A percentile compares a stretch with the other conserved stretches of the same genome.
These are phyloP conservation scores for Kitagawia praeruptora DNA, from an alignment of 129 eudicot species.

Conservation along the genomic window DNA sequence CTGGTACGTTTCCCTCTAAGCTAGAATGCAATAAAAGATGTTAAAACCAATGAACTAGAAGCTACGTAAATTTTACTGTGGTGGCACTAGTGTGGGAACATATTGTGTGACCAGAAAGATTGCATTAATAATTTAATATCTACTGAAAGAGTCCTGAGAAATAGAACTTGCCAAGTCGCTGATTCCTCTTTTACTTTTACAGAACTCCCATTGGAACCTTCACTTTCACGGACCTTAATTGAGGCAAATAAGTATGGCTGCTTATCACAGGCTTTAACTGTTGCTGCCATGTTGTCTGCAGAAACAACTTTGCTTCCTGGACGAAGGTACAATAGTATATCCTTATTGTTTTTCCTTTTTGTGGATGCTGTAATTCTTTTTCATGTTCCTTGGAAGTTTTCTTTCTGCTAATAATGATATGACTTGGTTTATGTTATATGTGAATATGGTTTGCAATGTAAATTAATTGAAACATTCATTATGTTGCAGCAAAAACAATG, in stretches of 20 bases:
- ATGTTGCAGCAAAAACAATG: slow-evolving; percentile 51
- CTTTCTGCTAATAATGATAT: background rate
- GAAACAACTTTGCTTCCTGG: slow-evolving; percentile 85
- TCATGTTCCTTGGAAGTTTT: background rate
- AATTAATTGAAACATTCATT: background rate
- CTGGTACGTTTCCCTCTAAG: slow-evolving; percentile 38
- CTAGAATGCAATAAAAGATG: background rate
- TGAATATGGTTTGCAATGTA: background rate
- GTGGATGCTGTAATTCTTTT: slow-evolving; percentile 1
- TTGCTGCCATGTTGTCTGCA: slow-evolving; percentile 92
- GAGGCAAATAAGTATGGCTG: slow-evolving; percentile 87
- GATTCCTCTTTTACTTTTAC: slow-evolving; percentile 10
- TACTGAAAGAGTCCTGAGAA: slow-evolving; percentile 1
- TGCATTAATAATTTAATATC: background rate
- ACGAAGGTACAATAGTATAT: slow-evolving; percentile 38
- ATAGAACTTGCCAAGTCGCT: slow-evolving; percentile 1
- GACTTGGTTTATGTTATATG: background rate
- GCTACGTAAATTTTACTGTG: background rate
- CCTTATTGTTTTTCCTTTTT: background rate
- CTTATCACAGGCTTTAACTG: slow-evolving; percentile 75
- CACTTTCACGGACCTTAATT: slow-evolving; percentile 84
- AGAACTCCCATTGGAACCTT: slow-evolving; percentile 97
- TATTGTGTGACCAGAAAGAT: background rate
- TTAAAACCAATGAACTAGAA: slow-evolving; percentile 6
- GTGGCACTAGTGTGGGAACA: background rate